Percentiles rank a stretch among this genome's conserved stretches.
Evolutionary conservation across 2,329 filamentous ascomycete genomes (phyloP).

Genomic region (Penicillium corylophilum): DNA sequence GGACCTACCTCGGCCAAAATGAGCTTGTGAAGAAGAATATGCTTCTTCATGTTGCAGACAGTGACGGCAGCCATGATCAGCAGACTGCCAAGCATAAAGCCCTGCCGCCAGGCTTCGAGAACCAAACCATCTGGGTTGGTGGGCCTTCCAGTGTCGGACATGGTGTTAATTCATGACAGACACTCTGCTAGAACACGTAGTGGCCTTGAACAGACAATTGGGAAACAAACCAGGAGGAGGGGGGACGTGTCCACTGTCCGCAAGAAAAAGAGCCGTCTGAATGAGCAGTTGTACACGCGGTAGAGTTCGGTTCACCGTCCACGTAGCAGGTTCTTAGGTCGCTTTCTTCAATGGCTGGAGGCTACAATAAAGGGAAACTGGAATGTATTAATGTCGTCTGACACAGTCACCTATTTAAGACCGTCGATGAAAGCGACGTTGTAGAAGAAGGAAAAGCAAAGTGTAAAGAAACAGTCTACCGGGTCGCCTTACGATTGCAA

Average conservation of each 20-base stretch:
- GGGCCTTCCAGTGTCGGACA: conserved; percentile 6
- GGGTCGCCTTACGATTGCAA: background rate
- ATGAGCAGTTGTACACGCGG: background rate
- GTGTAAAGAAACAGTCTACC: background rate
- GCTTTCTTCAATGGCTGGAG: background rate
- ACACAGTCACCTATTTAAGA: background rate
- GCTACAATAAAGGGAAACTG: background rate
- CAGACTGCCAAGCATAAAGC: conserved; percentile 50
- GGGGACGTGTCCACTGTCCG: background rate
- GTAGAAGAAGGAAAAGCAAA: background rate
- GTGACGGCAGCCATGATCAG: conserved; percentile 52
- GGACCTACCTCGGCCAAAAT: conserved; percentile 48
- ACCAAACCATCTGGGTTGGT: conserved; percentile 32
- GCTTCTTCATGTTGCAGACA: conserved; percentile 50
- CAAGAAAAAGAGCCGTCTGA: background rate
- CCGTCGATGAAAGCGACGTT: background rate
- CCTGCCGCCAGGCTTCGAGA: conserved; percentile 51
- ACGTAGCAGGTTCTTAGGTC: background rate
- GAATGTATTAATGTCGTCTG: background rate
- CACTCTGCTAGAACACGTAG: background rate
- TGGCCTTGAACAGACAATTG: background rate
- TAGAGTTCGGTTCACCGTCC: background rate
- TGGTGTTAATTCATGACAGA: background rate
- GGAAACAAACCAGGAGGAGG: background rate
- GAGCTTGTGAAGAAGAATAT: conserved; percentile 51